Percentiles rank a stretch among this genome's conserved stretches.
phyloP scores from a whole-genome alignment of 352 stramenopile species.

The Phytophthora sansomeana region DNA sequence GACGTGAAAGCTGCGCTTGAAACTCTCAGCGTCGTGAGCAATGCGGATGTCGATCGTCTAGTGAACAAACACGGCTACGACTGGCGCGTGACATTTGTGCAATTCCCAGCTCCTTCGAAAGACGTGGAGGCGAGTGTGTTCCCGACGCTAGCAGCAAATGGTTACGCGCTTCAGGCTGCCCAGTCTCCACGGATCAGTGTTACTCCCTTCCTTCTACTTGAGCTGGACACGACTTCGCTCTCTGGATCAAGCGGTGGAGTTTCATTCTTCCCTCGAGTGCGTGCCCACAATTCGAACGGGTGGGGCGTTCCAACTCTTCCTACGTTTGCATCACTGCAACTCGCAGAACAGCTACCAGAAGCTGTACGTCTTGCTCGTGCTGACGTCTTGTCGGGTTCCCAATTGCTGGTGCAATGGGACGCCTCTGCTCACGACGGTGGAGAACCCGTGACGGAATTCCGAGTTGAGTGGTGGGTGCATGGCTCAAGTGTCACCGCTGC shows the following conservation, averaged over 20 bases:
- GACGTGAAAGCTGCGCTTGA: constrained; percentile 96
- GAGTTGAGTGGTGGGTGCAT: constrained; percentile 73
- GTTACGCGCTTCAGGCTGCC: constrained; percentile 51
- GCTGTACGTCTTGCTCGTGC: constrained; percentile 44
- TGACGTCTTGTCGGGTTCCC: constrained; percentile 62
- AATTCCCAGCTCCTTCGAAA: constrained; percentile 56
- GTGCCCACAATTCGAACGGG: constrained; percentile 64
- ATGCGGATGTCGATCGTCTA: constrained; percentile 87
- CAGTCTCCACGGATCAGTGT: constrained; percentile 56
- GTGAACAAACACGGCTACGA: constrained; percentile 90
- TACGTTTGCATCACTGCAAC: constrained; percentile 56
- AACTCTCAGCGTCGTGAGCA: constrained; percentile 86
- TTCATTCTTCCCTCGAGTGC: constrained; percentile 69
- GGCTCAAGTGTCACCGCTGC: constrained; percentile 41
- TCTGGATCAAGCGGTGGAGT: constrained; percentile 39
- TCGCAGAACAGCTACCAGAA: constrained; percentile 58
- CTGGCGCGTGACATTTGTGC: constrained; percentile 93
- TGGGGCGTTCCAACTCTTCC: constrained; percentile 52
- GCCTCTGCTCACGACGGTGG: constrained; percentile 73
- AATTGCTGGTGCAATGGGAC: constrained; percentile 84
- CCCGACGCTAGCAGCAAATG: constrained; percentile 56
- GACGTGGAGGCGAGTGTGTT: constrained; percentile 31
- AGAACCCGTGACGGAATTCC: constrained; percentile 78
- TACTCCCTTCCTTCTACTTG: constrained; percentile 58
- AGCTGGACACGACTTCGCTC: constrained; percentile 44